Percentiles rank a stretch among this genome's conserved stretches.
Conservation (phyloP, 768 basidiomycete genomes). For the Neoboletus brunneissimus region DNA sequence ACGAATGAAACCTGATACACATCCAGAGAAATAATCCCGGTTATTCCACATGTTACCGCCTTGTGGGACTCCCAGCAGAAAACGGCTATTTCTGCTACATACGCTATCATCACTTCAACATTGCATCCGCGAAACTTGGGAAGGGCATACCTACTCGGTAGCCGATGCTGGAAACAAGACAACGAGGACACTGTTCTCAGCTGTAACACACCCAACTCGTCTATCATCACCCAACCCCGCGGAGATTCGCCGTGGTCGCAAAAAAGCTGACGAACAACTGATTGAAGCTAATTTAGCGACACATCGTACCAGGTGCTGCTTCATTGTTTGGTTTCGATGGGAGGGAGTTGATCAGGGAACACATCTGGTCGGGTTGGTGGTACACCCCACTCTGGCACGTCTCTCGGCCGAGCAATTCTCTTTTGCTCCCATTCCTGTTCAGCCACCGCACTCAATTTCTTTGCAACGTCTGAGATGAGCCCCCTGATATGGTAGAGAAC, state of each 20-base stretch:
- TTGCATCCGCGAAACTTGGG: background rate
- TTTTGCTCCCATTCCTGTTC: conserved; percentile 86
- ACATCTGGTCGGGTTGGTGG: conserved; percentile 48
- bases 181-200: background rate
- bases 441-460: conserved; percentile 60
- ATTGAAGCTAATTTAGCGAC: background rate
- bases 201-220: background rate
- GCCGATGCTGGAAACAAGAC: background rate
- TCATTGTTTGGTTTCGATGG: conserved; percentile 3
- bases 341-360: conserved; percentile 23
- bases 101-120: background rate
- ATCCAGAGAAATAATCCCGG: background rate
- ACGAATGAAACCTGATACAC: background rate
- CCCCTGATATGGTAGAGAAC: background rate
- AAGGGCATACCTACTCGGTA: background rate
- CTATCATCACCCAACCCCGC: background rate
- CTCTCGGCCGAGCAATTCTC: conserved; percentile 77
- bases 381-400: conserved; percentile 93
- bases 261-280: background rate
- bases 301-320: background rate
- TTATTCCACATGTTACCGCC: background rate
- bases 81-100: too few species aligned
- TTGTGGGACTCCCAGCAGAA: too few species aligned
- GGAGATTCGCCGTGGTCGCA: background rate
- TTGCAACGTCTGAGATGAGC: background rate